Base-by-base conservation (phyloP, 2,329 filamentous ascomycete genomes). In the Colletotrichum coccodes region DNA sequence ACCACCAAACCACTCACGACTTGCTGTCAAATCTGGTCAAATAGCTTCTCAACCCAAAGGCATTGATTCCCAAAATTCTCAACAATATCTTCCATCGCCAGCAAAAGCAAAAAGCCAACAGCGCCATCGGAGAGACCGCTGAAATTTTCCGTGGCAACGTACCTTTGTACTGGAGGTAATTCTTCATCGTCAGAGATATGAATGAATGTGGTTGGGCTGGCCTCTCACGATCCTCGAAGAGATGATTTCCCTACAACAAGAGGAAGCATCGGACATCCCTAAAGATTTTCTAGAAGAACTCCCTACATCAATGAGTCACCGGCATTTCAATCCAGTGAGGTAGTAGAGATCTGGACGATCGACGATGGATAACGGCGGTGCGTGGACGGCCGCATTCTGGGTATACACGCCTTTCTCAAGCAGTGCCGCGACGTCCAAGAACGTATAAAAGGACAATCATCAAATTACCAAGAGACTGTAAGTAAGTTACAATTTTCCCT, bases 1-100 rank as follows among this genome's bases (percentile, higher is more conserved):
- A 72, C 2, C 72, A 73, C 1, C 79, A 80, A 42, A 73, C 21
- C 7, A n/a, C 67, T 0, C 32, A 65, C 0, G 60, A 73, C 8
- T 56, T 81, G 1, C 60, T 81, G 0, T 57, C 72, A 1, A 76
- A 73, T 52, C 60, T 82, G 2, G 26, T 79, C 1, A 78, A 77
- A 47, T 80, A 82, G 57, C 74, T 82, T 1, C 60, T 66, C 0
- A 70, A 79, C 23, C 5, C 46, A 0, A 70, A 40, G 7, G 4
- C 70, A 5, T 56, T 69, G 2, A 14, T 82, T 1, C 79, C 79
- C 1, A 60, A 68, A 0, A 52, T 3, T 6, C 38, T 62, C 3
- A 58, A 66, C 23, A 6, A 0, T n/a, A 7, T 68, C 1, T 57
- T 58, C 58, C 0, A 59, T 0, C 3, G 9, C 0, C 28, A 58